Base-by-base conservation (phyloP, 352 stramenopile genomes). In the Globisporangium nodosum region DNA sequence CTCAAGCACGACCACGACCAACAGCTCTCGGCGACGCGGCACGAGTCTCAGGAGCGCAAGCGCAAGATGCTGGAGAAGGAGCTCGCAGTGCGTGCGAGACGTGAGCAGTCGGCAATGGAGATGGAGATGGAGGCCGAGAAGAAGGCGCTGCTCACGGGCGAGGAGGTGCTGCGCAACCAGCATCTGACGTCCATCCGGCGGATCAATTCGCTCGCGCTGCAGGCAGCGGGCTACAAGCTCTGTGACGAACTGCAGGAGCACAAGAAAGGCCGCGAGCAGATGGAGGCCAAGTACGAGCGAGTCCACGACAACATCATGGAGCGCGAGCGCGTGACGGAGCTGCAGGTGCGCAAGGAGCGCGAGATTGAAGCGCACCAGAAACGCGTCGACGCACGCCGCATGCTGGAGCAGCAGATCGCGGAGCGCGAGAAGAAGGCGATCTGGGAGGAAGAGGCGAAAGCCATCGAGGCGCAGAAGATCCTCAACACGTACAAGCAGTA, bases 401-500 rank as follows among this genome's bases (percentile, higher is more conserved):
- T 88, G 58, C 70, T 92, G 11, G 83, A 90, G 64, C 66, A 82
- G 40, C 83, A 92, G 54, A 90, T 90, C 50, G 68, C 67, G 0
- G 78, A 88, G 31, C 67, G 75, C 0, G 64, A 90, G 49, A 89
- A 86, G 64, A 80, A 86, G 49, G 60, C 63, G 40, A 86, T 92
- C 43, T 82, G 78, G 43, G 74, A 88, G 39, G 83, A 92, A 72
- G 83, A 92, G 61, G 71, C 76, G 18, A 90, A 92, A 54, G 80
- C 78, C 3, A 78, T 87, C 51, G 83, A 92, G 56, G 78, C 78
- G 0, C 75, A 88, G 53, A 90, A 87, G 66, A 89, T 92, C 54
- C 68, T 92, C 37, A 74, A 76, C 37, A 85, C 78, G 13, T 92
- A 90, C 71, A 92, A 90, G 56, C 74, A 90, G 56, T 92, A 90